Evolutionary conservation across 2,329 filamentous ascomycete species (phyloP).

Genomic region (Emergomyces pasteurianus): DNA sequence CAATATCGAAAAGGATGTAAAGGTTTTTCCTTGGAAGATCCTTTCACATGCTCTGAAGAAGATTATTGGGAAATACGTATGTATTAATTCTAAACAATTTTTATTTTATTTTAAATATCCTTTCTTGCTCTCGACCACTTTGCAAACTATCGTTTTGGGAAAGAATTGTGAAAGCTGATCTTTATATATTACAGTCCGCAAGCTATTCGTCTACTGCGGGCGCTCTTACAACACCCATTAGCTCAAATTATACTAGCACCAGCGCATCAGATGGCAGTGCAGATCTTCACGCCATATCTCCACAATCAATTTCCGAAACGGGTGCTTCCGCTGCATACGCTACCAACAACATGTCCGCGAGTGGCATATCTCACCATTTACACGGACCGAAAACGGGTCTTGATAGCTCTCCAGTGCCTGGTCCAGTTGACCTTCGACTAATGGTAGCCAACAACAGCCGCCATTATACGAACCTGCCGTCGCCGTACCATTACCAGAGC

Average conservation of each 20-base stretch:
- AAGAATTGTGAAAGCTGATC: conserved; percentile 12
- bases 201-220: conserved; percentile 56
- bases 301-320: conserved; percentile 37
- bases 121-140: conserved; percentile 7
- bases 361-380: conserved; percentile 35
- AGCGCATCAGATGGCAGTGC: conserved; percentile 37
- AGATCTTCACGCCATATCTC: conserved; percentile 37
- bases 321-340: conserved; percentile 34
- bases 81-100: conserved; percentile 20
- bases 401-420: conserved; percentile 11
- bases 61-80: conserved; percentile 92
- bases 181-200: conserved; percentile 42
- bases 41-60: conserved; percentile 82
- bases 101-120: not conserved
- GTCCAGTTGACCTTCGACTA: conserved; percentile 28
- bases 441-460: conserved; percentile 21
- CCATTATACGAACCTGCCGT: conserved; percentile 20
- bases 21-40: conserved; percentile 95
- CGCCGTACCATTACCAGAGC: conserved; percentile 22
- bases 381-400: conserved; percentile 16
- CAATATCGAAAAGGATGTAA: conserved; percentile 98
- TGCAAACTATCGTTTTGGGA: conserved; percentile 21
- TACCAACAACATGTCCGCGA: conserved; percentile 29
- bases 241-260: conserved; percentile 28
- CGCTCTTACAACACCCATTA: conserved; percentile 29